phyloP scores from a whole-genome alignment of 805 yeast species.

The Lipomyces sp. region DNA sequence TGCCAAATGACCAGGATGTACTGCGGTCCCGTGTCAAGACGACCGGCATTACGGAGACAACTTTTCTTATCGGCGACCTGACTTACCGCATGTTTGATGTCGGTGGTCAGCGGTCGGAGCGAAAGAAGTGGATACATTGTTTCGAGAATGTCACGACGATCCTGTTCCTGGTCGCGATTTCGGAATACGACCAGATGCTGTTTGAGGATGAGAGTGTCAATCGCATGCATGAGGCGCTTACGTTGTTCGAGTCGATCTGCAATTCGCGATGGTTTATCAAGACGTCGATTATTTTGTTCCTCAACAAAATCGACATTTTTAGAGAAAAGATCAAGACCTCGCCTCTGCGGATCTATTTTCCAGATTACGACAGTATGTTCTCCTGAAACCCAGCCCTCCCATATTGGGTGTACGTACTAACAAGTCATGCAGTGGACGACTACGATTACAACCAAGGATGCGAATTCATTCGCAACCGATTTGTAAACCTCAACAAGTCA shows the following conservation, averaged over 20 bases:
- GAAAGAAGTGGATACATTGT: constrained; percentile 94
- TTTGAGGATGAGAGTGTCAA: constrained; percentile 89
- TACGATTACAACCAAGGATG: constrained; percentile 69
- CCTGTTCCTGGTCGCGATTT: constrained; percentile 82
- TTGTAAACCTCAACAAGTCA: constrained; percentile 64
- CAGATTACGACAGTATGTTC: constrained; percentile 57
- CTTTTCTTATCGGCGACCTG: constrained; percentile 67
- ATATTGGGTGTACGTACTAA: neutral
- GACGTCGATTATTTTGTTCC: constrained; percentile 86
- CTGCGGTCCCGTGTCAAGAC: constrained; percentile 91
- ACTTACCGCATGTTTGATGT: constrained; percentile 86
- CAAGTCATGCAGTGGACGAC: constrained; percentile 56
- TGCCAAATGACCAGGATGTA: constrained; percentile 81
- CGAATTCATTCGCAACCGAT: constrained; percentile 70
- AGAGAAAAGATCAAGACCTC: constrained; percentile 62
- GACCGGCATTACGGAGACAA: constrained; percentile 90
- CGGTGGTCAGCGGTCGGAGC: constrained; percentile 92
- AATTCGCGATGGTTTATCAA: constrained; percentile 83
- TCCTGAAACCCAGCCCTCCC: neutral
- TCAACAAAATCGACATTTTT: constrained; percentile 86
- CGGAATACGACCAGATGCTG: constrained; percentile 89
- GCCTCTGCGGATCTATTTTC: constrained; percentile 74
- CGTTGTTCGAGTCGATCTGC: constrained; percentile 79
- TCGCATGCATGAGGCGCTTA: constrained; percentile 87
- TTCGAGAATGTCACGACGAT: constrained; percentile 89